Conservation (phyloP, 2,329 filamentous ascomycete genomes). For the Endothia cerciana region DNA sequence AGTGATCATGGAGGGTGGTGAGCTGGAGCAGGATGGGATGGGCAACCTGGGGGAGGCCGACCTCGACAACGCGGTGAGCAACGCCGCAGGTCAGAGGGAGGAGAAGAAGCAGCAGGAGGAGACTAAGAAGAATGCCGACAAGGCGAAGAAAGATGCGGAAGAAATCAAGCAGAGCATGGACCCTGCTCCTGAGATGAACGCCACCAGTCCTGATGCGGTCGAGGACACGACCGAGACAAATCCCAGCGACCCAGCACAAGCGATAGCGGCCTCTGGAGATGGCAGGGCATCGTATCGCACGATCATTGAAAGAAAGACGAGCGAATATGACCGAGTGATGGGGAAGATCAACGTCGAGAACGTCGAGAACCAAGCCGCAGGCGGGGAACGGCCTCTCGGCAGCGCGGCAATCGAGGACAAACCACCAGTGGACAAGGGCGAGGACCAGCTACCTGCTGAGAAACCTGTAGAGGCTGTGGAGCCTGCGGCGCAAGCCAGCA, state of each 20-base stretch:
- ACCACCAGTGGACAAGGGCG: neutral
- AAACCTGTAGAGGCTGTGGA: neutral
- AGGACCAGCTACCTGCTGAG: neutral
- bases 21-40: slow-evolving; percentile 59
- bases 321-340: slow-evolving; percentile 24
- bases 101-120: slow-evolving; percentile 28
- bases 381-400: neutral
- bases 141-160: neutral
- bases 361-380: neutral
- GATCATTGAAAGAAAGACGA: slow-evolving; percentile 31
- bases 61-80: slow-evolving; percentile 60
- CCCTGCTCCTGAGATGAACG: neutral
- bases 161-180: neutral
- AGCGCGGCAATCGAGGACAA: neutral
- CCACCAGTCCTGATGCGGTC: neutral
- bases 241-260: neutral
- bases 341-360: slow-evolving; percentile 5
- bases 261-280: slow-evolving; percentile 23
- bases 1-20: slow-evolving; percentile 59
- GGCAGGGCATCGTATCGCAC: slow-evolving; percentile 32
- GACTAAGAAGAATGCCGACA: slow-evolving; percentile 13
- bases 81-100: slow-evolving; percentile 53
- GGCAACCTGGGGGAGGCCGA: slow-evolving; percentile 59
- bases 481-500: neutral
- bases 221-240: neutral